Conservation (phyloP, 352 stramenopile species). For the Pythium sukuiense region DNA sequence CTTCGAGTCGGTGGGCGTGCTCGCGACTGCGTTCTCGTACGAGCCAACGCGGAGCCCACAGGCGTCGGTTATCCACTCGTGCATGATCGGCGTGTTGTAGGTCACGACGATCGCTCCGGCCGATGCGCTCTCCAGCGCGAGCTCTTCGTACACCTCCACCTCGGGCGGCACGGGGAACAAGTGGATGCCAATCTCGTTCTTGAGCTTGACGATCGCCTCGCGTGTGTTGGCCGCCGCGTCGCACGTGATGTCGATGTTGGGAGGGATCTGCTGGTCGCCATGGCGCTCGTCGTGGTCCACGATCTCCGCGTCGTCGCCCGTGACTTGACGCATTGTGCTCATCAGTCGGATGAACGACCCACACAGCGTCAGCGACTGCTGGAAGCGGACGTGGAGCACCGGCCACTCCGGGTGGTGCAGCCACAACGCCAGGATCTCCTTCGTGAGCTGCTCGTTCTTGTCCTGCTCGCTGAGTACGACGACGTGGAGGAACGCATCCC, state of each 20-base stretch:
- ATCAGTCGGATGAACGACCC: conserved; percentile 48
- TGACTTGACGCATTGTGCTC: conserved; percentile 39
- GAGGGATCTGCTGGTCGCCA: conserved; percentile 19
- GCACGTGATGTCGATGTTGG: conserved; percentile 66
- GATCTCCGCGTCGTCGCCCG: conserved; percentile 28
- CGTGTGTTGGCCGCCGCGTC: conserved; percentile 41
- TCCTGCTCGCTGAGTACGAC: conserved; percentile 50
- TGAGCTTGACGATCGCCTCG: conserved; percentile 44
- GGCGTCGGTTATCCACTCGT: conserved; percentile 64
- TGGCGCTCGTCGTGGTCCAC: conserved; percentile 17
- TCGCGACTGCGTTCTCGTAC: conserved; percentile 36
- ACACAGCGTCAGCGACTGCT: conserved; percentile 47
- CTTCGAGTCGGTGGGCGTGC: neutral
- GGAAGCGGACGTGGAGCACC: conserved; percentile 59
- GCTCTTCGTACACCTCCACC: conserved; percentile 54
- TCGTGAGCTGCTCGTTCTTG: conserved; percentile 64
- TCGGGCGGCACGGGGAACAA: conserved; percentile 62
- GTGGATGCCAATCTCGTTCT: conserved; percentile 67
- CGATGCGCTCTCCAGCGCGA: conserved; percentile 50
- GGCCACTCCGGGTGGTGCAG: conserved; percentile 63
- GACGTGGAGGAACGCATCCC: conserved; percentile 72
- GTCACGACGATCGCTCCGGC: conserved; percentile 62
- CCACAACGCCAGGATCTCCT: conserved; percentile 58
- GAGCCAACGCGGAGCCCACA: conserved; percentile 55
- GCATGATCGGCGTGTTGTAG: conserved; percentile 73